These are phyloP conservation scores for Sorghum bicolor DNA, from an alignment of 176 grass and related monocot genomes.

Conservation along the genomic window Sorghum_bicolor_NCBIv3 NC_012871.2:66153501-66154000, in stretches of 20 bases:
- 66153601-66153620: not conserved
- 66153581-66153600: not conserved
- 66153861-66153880: conserved; percentile 2
- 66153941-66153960: conserved; percentile 28
- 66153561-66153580: not conserved
- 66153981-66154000: conserved; percentile 68
- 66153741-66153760: conserved; percentile 14
- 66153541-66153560: not conserved
- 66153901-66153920: conserved; percentile 18
- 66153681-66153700: conserved; percentile 5
- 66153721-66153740: conserved; percentile 15
- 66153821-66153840: not conserved
- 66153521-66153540: not conserved
- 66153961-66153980: conserved; percentile 73
- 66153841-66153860: conserved; percentile 23
- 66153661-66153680: conserved; percentile 24
- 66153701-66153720: conserved; percentile 28
- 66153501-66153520: not conserved
- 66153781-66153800: not conserved
- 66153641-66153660: not conserved
- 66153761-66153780: conserved; percentile 2
- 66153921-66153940: conserved; percentile 39
- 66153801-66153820: not conserved
- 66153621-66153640: not conserved
- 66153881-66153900: conserved; percentile 11